phyloP scores from a whole-genome alignment of 2,329 filamentous ascomycete species.

The Scedosporium minutisporum region DNA sequence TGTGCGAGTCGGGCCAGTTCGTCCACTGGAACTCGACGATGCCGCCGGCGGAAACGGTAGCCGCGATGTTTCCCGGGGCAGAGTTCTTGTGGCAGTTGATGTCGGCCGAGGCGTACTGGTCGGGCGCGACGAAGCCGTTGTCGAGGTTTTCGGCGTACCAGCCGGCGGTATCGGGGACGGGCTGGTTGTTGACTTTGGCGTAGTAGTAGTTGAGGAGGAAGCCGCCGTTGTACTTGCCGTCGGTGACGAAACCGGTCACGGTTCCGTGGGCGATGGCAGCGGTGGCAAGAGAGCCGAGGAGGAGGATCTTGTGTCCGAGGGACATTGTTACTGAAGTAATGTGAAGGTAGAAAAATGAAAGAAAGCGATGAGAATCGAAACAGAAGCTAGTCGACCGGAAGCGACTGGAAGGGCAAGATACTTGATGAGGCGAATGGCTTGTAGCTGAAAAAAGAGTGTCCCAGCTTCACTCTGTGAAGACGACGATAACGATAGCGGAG shows the following conservation, averaged over 20 bases:
- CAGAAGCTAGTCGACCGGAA: background rate
- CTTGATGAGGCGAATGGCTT: no score
- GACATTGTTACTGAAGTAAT: background rate
- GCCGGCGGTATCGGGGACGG: conserved; percentile 18
- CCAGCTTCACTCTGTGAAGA: conserved; percentile 8
- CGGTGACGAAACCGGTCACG: conserved; percentile 8
- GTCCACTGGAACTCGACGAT: conserved; percentile 31
- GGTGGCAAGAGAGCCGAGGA: background rate
- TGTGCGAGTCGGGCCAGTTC: conserved; percentile 31
- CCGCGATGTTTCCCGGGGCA: conserved; percentile 25
- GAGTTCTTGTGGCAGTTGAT: conserved; percentile 37
- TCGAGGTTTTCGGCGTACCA: conserved; percentile 33
- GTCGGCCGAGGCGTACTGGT: conserved; percentile 26
- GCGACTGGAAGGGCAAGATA: background rate
- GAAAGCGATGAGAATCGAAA: background rate
- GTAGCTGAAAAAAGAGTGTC: background rate
- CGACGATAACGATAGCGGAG: conserved; percentile 1
- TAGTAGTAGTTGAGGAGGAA: conserved; percentile 16
- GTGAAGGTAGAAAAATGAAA: background rate
- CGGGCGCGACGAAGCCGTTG: conserved; percentile 40
- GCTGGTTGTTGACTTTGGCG: conserved; percentile 9
- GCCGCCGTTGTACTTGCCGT: conserved; percentile 11
- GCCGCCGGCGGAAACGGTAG: conserved; percentile 28
- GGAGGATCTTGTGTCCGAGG: conserved; percentile 2
- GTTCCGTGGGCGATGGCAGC: conserved; percentile 7